Conservation (phyloP, 1,284 basidiomycete species). For the Moniliophthora roreri region DNA sequence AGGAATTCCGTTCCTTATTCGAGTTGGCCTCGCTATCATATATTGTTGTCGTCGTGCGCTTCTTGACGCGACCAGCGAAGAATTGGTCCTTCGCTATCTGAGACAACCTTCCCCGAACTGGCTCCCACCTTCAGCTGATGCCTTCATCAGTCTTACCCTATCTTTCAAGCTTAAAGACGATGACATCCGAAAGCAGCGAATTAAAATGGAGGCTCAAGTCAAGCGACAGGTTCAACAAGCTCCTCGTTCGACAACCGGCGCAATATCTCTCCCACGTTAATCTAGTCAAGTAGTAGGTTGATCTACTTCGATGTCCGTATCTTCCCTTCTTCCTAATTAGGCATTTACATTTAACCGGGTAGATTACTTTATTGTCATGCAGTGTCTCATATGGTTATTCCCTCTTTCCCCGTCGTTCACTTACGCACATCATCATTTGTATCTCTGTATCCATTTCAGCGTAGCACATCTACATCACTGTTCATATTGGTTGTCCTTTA, state of each 20-base stretch:
- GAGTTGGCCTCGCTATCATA: constrained; percentile 77
- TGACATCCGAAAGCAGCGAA: constrained; percentile 72
- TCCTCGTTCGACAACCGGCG: constrained; percentile 22
- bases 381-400: too few species aligned
- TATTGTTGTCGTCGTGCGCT: constrained; percentile 61
- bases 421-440: too few species aligned
- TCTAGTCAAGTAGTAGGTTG: too few species aligned
- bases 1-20: constrained; percentile 82
- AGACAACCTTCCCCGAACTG: constrained; percentile 50
- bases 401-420: too few species aligned
- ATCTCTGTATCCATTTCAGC: too few species aligned
- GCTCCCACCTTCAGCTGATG: constrained; percentile 59
- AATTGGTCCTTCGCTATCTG: constrained; percentile 50
- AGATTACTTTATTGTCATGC: too few species aligned
- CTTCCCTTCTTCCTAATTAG: too few species aligned
- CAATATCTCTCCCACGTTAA: constrained; percentile 34
- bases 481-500: too few species aligned
- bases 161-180: constrained; percentile 81
- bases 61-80: constrained; percentile 49
- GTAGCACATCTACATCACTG: too few species aligned
- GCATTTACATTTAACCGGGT: too few species aligned
- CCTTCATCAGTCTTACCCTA: constrained; percentile 61
- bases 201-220: constrained; percentile 68
- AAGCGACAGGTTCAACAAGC: constrained; percentile 53
- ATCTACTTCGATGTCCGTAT: not conserved